Percentiles rank a stretch among this genome's conserved stretches.
Evolutionary conservation across 306 rosid species (phyloP).

Genomic region (Cicer judaicum): DNA sequence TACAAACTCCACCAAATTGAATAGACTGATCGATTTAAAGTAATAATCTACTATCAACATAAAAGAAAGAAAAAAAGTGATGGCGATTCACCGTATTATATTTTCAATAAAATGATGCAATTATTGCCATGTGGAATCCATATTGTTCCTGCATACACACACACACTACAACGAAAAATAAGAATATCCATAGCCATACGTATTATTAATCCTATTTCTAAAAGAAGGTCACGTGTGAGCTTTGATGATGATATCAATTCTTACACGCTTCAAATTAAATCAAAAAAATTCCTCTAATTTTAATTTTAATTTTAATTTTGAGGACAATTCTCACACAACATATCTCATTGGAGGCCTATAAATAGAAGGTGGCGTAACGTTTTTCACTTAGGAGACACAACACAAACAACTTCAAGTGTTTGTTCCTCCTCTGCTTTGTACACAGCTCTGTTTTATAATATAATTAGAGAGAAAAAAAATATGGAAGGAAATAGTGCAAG

Average conservation of each 20-base stretch:
- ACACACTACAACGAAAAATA: not conserved
- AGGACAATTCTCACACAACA: not conserved
- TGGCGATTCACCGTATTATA: conserved; percentile 1
- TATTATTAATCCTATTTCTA: conserved; percentile 4
- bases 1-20: conserved; percentile 4
- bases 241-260: conserved; percentile 28
- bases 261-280: conserved; percentile 44
- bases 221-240: conserved; percentile 47
- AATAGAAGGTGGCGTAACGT: conserved; percentile 42
- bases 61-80: not conserved
- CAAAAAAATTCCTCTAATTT: not conserved
- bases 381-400: conserved; percentile 58
- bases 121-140: conserved; percentile 49
- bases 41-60: not conserved
- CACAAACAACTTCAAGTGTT: conserved; percentile 55
- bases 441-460: conserved; percentile 6
- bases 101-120: conserved; percentile 6
- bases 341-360: conserved; percentile 42
- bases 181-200: conserved; percentile 43
- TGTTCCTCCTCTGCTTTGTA: conserved; percentile 49
- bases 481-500: conserved; percentile 58
- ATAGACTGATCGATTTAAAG: not conserved
- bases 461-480: not conserved
- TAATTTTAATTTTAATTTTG: not conserved
- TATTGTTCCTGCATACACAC: conserved; percentile 13